Percentiles rank a stretch among this genome's conserved stretches.
Conservation (phyloP, 2,329 filamentous ascomycete genomes). For the Huntiella abstrusa region DNA sequence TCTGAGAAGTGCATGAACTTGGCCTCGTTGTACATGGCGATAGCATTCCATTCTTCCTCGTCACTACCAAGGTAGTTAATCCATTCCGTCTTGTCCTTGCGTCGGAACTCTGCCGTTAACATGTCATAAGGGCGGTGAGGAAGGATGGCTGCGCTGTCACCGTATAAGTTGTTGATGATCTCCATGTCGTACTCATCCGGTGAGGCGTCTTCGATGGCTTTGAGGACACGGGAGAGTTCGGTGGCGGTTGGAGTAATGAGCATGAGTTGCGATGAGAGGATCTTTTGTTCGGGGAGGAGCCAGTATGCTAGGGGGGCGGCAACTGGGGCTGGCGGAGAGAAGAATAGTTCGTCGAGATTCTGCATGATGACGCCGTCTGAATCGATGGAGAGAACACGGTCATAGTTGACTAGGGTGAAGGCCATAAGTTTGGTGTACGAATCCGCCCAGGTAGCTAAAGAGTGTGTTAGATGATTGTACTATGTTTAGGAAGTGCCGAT, state of each 20-base stretch:
- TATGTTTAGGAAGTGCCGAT: not conserved
- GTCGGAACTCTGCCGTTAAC: conserved; percentile 40
- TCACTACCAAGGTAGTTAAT: conserved; percentile 27
- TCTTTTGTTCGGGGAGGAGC: conserved; percentile 33
- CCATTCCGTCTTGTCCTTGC: conserved; percentile 23
- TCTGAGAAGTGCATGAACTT: conserved; percentile 55
- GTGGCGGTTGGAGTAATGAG: conserved; percentile 37
- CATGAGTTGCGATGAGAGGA: conserved; percentile 41
- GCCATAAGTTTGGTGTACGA: conserved; percentile 50
- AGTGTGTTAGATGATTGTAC: not conserved
- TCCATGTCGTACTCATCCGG: conserved; percentile 42
- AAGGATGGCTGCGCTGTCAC: conserved; percentile 36
- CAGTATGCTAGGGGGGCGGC: conserved; percentile 59
- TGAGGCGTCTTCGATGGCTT: conserved; percentile 13
- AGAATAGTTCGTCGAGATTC: conserved; percentile 52
- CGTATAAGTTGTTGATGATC: conserved; percentile 43
- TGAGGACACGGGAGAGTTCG: conserved; percentile 26
- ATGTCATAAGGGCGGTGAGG: conserved; percentile 45
- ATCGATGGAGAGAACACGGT: conserved; percentile 30
- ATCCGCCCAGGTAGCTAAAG: conserved; percentile 36
- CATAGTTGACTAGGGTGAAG: conserved; percentile 46
- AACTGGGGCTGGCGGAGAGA: conserved; percentile 38
- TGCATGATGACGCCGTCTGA: conserved; percentile 45
- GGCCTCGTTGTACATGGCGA: conserved; percentile 32
- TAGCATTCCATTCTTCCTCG: conserved; percentile 32